Percentiles rank a stretch among this genome's conserved stretches.
phyloP scores from a whole-genome alignment of 208 protist genomes.

The Naegleria fowleri region DNA sequence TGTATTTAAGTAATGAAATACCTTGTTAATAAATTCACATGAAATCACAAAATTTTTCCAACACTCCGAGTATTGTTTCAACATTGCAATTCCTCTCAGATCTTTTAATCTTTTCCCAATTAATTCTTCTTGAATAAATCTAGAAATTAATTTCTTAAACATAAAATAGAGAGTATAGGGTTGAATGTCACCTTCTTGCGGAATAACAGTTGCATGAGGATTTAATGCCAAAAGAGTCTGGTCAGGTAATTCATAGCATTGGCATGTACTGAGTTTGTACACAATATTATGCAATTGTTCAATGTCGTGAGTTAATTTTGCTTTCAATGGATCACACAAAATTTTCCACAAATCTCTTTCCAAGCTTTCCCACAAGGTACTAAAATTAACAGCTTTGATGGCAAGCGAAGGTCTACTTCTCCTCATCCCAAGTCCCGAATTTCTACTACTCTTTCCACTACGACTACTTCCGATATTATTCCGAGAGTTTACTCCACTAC shows the following conservation, averaged over 20 bases:
- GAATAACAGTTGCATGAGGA: background rate
- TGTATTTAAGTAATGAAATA: background rate
- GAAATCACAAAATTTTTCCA: background rate
- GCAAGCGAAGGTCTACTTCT: background rate
- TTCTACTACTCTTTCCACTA: too few species aligned
- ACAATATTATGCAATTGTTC: background rate
- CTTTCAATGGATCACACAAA: background rate
- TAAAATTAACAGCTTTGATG: background rate
- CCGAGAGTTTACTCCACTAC: too few species aligned
- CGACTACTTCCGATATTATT: too few species aligned
- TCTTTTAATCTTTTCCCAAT: background rate
- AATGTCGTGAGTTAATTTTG: background rate
- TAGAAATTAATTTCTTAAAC: background rate
- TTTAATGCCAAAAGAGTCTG: background rate
- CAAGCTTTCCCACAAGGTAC: background rate
- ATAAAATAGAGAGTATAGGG: background rate
- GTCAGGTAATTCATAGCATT: background rate
- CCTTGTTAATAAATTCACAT: background rate
- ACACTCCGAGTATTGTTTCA: background rate
- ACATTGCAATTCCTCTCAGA: background rate
- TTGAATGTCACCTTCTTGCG: background rate
- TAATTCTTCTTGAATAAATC: background rate
- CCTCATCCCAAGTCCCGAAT: background rate
- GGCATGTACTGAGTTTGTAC: background rate
- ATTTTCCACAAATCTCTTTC: background rate